These are phyloP conservation scores for Trametes punicea DNA, from an alignment of 768 basidiomycete species.

Conservation along the genomic window DNA sequence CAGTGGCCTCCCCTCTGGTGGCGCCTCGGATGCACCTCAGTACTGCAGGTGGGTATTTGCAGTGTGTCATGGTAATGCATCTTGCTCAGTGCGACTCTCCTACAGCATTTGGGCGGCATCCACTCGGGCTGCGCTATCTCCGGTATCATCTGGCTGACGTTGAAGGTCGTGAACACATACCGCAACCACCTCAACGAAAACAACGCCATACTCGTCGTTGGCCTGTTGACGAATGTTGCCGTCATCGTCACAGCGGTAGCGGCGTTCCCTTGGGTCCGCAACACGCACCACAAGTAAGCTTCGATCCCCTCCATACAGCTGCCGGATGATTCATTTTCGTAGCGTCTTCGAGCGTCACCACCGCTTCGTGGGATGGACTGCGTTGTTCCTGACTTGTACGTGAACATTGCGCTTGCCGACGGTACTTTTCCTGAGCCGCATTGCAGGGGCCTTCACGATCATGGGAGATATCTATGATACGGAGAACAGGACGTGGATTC, in stretches of 20 bases:
- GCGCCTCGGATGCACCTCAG: constrained; percentile 69
- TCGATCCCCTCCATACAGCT: neutral
- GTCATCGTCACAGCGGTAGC: constrained; percentile 59
- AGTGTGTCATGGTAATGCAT: constrained; percentile 4
- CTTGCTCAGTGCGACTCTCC: neutral
- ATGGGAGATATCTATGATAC: constrained; percentile 62
- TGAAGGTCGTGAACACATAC: constrained; percentile 58
- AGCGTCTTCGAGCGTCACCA: constrained; percentile 81
- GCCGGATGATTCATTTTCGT: constrained; percentile 1
- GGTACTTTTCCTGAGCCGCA: neutral
- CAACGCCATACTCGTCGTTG: constrained; percentile 57
- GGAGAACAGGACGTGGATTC: constrained; percentile 52
- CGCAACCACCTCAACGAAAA: constrained; percentile 45
- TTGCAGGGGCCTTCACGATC: constrained; percentile 62
- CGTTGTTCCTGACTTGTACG: constrained; percentile 56
- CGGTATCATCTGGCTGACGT: constrained; percentile 66
- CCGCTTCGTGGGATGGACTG: constrained; percentile 73
- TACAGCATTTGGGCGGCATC: constrained; percentile 70
- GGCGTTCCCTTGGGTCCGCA: constrained; percentile 78
- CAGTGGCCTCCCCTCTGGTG: constrained; percentile 75
- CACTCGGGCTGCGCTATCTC: constrained; percentile 74
- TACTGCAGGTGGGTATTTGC: constrained; percentile 53
- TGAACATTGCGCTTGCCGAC: neutral
- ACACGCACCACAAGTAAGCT: constrained; percentile 74
- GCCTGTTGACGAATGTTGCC: constrained; percentile 53